Evolutionary conservation across 768 basidiomycete species (phyloP), one percentile per base, ranked within the genome.

Genomic region (Lactifluus piperatus): DNA sequence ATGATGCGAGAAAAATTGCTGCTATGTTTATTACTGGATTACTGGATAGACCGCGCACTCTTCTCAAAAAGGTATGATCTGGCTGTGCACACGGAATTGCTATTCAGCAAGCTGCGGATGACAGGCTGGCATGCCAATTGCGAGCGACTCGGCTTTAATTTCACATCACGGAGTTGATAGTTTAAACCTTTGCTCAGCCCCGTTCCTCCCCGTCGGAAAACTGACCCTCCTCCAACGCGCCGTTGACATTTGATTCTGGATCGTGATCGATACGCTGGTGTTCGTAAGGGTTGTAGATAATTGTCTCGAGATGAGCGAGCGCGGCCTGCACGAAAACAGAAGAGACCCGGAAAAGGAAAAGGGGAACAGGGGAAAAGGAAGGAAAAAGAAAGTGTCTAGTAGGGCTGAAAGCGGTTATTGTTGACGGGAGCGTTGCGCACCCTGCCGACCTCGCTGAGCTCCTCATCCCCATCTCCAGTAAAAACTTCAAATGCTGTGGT

Each of bases 381-480:
- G 64, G 7, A 30, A 43, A 58, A 39, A 43, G 34, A 14, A 29
- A 58, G 66, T 67, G 72, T 80, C 87, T 88, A 94, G 82, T 94
- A 94, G 66, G 92, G 92, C 58, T 81, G 76, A 74, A 77, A 93
- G 73, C 91, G 87, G 69, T 73, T 79, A 77, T 85, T 73, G 76
- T 84, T 84, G 74, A 79, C 68, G 71, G 88, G 88, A 88, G 88
- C 81, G 72, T 85, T 89, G 87, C 92, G 88, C 85, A 92, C 90
- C 86, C 88, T 84, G 76, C 92, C 92, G 64, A 86, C 88, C 75
- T 86, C 85, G 71, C 84, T 88, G 64, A 93, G 80, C 72, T 93
- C 88, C 66, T 91, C 76, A 22, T 74, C 79, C 56, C 78, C 83
- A 48, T 79, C 77, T 27, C 84, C 86, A 22, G 73, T 77, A 69